These are phyloP conservation scores for Quercus rubra DNA, from an alignment of 306 rosid species.

Conservation along the genomic window DNA sequence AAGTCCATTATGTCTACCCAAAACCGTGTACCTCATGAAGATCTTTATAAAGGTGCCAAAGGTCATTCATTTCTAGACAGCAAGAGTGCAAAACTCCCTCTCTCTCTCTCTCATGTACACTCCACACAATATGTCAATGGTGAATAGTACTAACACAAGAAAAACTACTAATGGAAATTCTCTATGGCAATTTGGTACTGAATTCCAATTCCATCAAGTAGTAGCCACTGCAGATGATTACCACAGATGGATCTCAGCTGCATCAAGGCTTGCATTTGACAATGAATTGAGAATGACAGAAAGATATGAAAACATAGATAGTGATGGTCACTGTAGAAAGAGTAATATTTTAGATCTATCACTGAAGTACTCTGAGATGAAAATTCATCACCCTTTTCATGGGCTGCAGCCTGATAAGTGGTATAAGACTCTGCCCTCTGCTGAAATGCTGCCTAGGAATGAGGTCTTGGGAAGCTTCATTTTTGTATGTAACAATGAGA, in stretches of 20 bases:
- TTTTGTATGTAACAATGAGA: conserved; percentile 26
- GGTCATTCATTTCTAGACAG: neutral
- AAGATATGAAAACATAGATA: neutral
- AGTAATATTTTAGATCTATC: neutral
- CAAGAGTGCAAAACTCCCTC: neutral
- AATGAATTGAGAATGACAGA: neutral
- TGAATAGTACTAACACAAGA: neutral
- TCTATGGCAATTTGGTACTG: neutral
- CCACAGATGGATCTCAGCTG: conserved; percentile 11
- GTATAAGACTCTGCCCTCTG: conserved; percentile 16
- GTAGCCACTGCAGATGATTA: neutral
- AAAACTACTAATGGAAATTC: neutral
- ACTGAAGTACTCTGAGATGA: neutral
- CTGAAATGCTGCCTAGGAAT: conserved; percentile 26
- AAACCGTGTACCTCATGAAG: neutral
- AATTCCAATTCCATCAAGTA: neutral
- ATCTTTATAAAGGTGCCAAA: neutral
- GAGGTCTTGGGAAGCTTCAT: conserved; percentile 28
- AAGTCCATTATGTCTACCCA: too few relatives aligned
- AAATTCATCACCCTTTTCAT: neutral
- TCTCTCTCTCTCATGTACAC: neutral
- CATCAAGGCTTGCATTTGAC: neutral
- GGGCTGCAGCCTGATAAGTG: conserved; percentile 4
- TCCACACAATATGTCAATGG: neutral
- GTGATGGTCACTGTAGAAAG: neutral